Evolutionary conservation across 371 early-diverging fungal genomes (phyloP).

Genomic region (Syncephalastrum sp.): DNA sequence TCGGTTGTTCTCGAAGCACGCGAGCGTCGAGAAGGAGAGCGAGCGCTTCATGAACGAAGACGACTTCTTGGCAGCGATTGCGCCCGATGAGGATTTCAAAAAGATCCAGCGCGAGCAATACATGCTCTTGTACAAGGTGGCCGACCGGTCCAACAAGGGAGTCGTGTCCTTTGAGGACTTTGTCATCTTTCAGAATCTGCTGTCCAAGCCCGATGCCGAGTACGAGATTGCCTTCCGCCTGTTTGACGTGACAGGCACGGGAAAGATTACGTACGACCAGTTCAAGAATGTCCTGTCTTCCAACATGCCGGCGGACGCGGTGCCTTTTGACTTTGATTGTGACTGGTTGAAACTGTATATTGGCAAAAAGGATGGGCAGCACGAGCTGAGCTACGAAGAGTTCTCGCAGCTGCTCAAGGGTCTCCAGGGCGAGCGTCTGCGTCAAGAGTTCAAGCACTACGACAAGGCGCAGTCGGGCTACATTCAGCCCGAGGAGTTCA

Average conservation of each 20-base stretch:
- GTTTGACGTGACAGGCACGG: conserved; percentile 63
- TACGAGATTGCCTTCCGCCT: conserved; percentile 78
- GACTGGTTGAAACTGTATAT: conserved; percentile 75
- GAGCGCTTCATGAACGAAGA: conserved; percentile 65
- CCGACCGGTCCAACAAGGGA: conserved; percentile 68
- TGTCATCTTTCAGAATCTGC: conserved; percentile 69
- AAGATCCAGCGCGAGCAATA: conserved; percentile 61
- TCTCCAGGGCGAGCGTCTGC: conserved; percentile 76
- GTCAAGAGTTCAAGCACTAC: conserved; percentile 75
- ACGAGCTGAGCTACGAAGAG: conserved; percentile 69
- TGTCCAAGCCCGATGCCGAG: conserved; percentile 80
- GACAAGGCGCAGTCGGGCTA: conserved; percentile 68
- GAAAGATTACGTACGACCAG: conserved; percentile 66
- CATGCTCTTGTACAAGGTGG: conserved; percentile 68
- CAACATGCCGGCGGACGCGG: conserved; percentile 57
- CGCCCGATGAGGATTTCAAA: conserved; percentile 66
- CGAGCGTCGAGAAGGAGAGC: conserved; percentile 58
- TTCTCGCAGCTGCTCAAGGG: conserved; percentile 82
- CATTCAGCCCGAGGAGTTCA: conserved; percentile 67
- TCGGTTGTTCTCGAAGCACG: conserved; percentile 62
- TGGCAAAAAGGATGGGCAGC: conserved; percentile 58
- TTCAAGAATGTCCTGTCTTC: conserved; percentile 65
- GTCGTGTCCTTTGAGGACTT: conserved; percentile 73
- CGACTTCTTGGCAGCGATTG: conserved; percentile 70
- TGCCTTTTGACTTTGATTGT: conserved; percentile 72